These are phyloP conservation scores for Venustampulla echinocandica DNA, from an alignment of 495 filamentous ascomycete species.

Conservation along the genomic window DNA sequence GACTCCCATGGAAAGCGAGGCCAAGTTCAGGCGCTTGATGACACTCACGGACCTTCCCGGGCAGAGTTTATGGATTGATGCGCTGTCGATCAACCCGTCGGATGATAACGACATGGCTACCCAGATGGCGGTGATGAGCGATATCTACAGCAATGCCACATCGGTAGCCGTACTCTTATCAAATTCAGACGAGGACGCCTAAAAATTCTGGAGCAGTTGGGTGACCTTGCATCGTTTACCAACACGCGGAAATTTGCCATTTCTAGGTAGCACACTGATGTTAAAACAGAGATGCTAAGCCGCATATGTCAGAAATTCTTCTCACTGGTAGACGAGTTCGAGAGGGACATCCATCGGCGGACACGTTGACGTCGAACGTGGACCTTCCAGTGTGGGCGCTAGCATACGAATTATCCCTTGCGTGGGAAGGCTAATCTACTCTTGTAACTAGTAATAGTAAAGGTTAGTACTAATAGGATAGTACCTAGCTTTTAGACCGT, in stretches of 20 bases:
- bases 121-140: slow-evolving; percentile 5
- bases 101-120: background rate
- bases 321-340: background rate
- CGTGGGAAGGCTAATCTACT: background rate
- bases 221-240: background rate
- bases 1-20: background rate
- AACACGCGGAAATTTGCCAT: background rate
- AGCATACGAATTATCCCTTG: background rate
- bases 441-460: no score
- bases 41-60: background rate
- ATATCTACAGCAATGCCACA: slow-evolving; percentile 6
- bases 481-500: no score
- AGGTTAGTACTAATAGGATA: no score
- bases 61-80: slow-evolving; percentile 7
- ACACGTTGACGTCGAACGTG: background rate
- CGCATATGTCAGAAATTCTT: background rate
- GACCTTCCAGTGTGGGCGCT: background rate
- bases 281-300: background rate
- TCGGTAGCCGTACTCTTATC: slow-evolving; percentile 4
- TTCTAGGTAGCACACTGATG: background rate
- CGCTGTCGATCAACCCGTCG: slow-evolving; percentile 7
- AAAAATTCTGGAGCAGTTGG: background rate
- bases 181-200: background rate
- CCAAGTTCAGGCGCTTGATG: slow-evolving; percentile 4
- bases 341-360: background rate